These are phyloP conservation scores for Pleurotus cornucopiae DNA, from an alignment of 768 basidiomycete species.

Conservation along the genomic window DNA sequence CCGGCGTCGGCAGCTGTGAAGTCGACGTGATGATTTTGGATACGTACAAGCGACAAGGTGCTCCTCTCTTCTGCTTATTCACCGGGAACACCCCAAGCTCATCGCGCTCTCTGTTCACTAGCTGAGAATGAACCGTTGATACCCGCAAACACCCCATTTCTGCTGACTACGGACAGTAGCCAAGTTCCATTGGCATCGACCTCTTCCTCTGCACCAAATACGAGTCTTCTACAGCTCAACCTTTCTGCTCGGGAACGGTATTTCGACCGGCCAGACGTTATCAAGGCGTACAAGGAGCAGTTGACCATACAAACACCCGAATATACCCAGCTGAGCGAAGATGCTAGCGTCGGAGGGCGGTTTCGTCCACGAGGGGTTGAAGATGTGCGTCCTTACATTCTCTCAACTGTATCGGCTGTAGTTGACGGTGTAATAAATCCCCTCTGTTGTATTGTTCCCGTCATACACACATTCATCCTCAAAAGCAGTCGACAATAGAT, in stretches of 20 bases:
- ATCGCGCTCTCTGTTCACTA: slow-evolving; percentile 23
- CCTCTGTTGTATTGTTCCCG: not conserved
- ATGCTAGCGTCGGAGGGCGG: slow-evolving; percentile 58
- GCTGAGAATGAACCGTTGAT: slow-evolving; percentile 73
- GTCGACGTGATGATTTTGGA: slow-evolving; percentile 83
- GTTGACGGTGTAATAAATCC: not conserved
- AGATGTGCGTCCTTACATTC: slow-evolving; percentile 52
- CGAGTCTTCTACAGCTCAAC: slow-evolving; percentile 40
- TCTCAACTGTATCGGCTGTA: not conserved
- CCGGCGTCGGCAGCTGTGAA: slow-evolving; percentile 76
- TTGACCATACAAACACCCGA: slow-evolving; percentile 76
- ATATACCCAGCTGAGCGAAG: slow-evolving; percentile 43
- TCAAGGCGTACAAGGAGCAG: slow-evolving; percentile 66
- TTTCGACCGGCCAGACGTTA: slow-evolving; percentile 75
- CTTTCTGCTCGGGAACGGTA: slow-evolving; percentile 63
- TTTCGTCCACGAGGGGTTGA: slow-evolving; percentile 67
- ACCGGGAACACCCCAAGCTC: not conserved
- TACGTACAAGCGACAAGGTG: slow-evolving; percentile 73
- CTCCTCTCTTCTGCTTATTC: slow-evolving; percentile 22
- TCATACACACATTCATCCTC: slow-evolving; percentile 7
- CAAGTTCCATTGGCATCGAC: slow-evolving; percentile 40
- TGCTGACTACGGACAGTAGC: slow-evolving; percentile 69
- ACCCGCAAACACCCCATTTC: slow-evolving; percentile 58
- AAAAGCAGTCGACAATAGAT: slow-evolving; percentile 48
- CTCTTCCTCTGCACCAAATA: slow-evolving; percentile 15